These are phyloP conservation scores for Calendula officinalis DNA, from an alignment of 129 eudicot species.

Conservation along the genomic window DNA sequence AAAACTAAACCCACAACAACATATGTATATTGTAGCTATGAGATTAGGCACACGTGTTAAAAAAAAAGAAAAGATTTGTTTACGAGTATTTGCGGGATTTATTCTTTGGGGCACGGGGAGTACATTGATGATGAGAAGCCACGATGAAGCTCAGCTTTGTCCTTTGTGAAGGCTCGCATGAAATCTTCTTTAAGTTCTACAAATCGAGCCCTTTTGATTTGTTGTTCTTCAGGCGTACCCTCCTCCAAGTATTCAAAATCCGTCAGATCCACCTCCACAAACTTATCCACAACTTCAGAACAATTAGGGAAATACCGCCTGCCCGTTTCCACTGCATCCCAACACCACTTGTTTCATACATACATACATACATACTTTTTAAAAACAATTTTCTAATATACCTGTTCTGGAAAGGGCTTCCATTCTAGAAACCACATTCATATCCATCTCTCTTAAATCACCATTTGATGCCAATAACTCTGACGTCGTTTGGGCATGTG, in stretches of 20 bases:
- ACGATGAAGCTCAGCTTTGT: slow-evolving; percentile 54
- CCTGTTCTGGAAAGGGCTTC: slow-evolving; percentile 73
- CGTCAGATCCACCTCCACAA: slow-evolving; percentile 61
- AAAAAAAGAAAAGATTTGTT: background rate
- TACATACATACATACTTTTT: no score
- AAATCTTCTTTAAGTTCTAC: slow-evolving; percentile 71
- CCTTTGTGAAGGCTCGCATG: slow-evolving; percentile 67
- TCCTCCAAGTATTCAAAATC: slow-evolving; percentile 45
- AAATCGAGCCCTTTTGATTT: slow-evolving; percentile 44
- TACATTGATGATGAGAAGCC: slow-evolving; percentile 44
- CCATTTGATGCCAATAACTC: slow-evolving; percentile 57
- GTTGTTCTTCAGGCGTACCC: slow-evolving; percentile 60
- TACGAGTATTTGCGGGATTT: slow-evolving; percentile 31
- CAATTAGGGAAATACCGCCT: slow-evolving; percentile 82
- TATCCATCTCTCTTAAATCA: slow-evolving; percentile 57
- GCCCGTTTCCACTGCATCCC: slow-evolving; percentile 69
- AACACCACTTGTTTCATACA: no score
- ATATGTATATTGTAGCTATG: no score
- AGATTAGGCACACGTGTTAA: slow-evolving; percentile 12
- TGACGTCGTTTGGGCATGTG: slow-evolving; percentile 58
- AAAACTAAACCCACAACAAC: no score
- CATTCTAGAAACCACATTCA: slow-evolving; percentile 55
- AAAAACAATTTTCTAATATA: background rate
- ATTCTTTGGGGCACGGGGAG: slow-evolving; percentile 33
- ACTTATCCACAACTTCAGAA: slow-evolving; percentile 65